Evolutionary conservation across 495 filamentous ascomycete genomes (phyloP).

Genomic region (Apiosordaria backusii): DNA sequence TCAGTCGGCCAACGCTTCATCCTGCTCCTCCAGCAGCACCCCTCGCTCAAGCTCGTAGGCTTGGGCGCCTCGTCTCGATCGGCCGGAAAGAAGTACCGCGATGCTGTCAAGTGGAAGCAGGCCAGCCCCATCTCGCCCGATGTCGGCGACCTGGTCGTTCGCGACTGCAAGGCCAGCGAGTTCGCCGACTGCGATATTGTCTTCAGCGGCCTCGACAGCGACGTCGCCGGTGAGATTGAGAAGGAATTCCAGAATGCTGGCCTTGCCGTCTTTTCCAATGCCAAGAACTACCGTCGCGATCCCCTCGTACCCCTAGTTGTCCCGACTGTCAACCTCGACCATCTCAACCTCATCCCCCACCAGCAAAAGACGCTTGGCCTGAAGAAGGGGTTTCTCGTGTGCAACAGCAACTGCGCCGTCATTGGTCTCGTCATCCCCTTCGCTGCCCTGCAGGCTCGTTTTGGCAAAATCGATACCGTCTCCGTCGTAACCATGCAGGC

Average conservation of each 20-base stretch:
- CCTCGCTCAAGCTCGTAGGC: constrained; percentile 68
- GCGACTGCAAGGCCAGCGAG: constrained; percentile 68
- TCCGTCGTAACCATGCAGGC: constrained; percentile 87
- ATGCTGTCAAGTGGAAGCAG: constrained; percentile 85
- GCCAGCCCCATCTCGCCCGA: constrained; percentile 62
- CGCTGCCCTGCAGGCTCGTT: constrained; percentile 72
- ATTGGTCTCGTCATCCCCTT: constrained; percentile 88
- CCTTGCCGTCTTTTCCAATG: constrained; percentile 81
- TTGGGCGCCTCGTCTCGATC: constrained; percentile 77
- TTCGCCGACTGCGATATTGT: constrained; percentile 85
- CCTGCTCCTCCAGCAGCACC: constrained; percentile 74
- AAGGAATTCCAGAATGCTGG: constrained; percentile 75
- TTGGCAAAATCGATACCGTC: constrained; percentile 69
- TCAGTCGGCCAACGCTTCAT: constrained; percentile 87
- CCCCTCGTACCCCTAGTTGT: constrained; percentile 81
- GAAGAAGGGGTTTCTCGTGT: constrained; percentile 76
- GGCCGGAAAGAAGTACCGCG: constrained; percentile 76
- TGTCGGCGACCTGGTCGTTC: constrained; percentile 66
- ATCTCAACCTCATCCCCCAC: constrained; percentile 73
- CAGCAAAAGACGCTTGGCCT: constrained; percentile 64
- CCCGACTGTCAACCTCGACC: constrained; percentile 77
- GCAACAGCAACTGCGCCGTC: constrained; percentile 89
- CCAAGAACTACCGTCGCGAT: constrained; percentile 83
- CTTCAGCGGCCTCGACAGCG: constrained; percentile 81
- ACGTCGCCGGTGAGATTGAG: constrained; percentile 79